phyloP scores from a whole-genome alignment of 495 filamentous ascomycete genomes.

The Mytilinidion resinicola region DNA sequence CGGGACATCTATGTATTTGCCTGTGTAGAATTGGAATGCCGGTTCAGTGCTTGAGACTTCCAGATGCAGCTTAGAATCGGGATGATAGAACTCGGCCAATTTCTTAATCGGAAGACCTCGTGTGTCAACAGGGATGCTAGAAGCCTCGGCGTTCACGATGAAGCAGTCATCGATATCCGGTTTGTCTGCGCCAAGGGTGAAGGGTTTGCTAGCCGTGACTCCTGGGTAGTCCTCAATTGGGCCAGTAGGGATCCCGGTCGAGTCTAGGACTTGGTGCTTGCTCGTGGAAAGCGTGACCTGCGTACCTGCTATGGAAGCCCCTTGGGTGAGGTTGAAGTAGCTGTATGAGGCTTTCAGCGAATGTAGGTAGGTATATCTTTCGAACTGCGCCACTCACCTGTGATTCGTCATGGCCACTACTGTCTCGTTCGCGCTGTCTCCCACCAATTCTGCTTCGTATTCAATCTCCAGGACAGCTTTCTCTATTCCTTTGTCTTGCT shows the following conservation, averaged over 20 bases:
- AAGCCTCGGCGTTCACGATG: constrained; percentile 58
- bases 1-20: constrained; percentile 73
- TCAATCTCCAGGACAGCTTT: constrained; percentile 72
- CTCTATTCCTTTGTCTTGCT: constrained; percentile 48
- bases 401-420: constrained; percentile 90
- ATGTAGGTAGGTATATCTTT: neutral
- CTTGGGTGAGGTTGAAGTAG: constrained; percentile 81
- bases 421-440: constrained; percentile 68
- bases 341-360: constrained; percentile 39
- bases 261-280: constrained; percentile 67
- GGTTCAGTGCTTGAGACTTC: constrained; percentile 86
- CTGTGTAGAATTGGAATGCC: constrained; percentile 94
- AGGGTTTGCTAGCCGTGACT: constrained; percentile 57
- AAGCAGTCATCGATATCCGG: constrained; percentile 90
- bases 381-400: constrained; percentile 52
- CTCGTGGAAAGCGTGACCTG: constrained; percentile 63
- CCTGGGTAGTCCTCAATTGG: constrained; percentile 47
- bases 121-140: constrained; percentile 68
- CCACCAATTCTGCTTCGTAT: constrained; percentile 80
- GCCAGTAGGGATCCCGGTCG: constrained; percentile 43
- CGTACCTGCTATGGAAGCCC: constrained; percentile 67
- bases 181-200: constrained; percentile 58
- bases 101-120: constrained; percentile 55
- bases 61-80: constrained; percentile 65
- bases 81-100: constrained; percentile 63